These are phyloP conservation scores for Hymenotorrendiella dingleyae DNA, from an alignment of 2,329 filamentous ascomycete genomes.

Conservation along the genomic window DNA sequence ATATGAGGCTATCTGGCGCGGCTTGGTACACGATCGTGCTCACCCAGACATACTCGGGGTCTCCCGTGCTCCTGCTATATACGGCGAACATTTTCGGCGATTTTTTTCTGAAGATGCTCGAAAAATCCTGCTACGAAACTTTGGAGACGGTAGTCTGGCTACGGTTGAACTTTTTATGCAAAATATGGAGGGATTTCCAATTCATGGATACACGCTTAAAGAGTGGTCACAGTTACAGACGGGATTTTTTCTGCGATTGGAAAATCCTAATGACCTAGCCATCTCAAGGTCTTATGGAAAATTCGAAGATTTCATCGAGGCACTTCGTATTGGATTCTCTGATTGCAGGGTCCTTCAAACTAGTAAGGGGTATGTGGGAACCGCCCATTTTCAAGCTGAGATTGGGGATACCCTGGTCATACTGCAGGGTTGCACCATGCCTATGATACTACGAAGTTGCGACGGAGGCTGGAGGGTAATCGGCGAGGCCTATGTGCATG, in stretches of 20 bases:
- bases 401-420: background rate
- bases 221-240: too few relatives aligned
- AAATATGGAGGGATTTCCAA: too few relatives aligned
- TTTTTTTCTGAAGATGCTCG: too few relatives aligned
- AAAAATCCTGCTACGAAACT: too few relatives aligned
- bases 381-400: background rate
- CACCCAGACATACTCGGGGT: too few relatives aligned
- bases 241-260: too few relatives aligned
- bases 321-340: background rate
- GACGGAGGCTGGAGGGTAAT: slow-evolving; percentile 1
- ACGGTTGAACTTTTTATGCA: background rate
- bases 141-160: too few relatives aligned
- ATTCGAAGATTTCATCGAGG: background rate
- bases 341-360: background rate
- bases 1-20: background rate
- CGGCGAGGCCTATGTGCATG: slow-evolving; percentile 2
- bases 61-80: background rate
- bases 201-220: too few relatives aligned
- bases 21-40: background rate
- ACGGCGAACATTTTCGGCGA: background rate
- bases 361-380: background rate
- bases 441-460: background rate
- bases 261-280: too few relatives aligned
- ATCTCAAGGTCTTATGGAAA: too few relatives aligned
- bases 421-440: background rate